Percentiles rank a stretch among this genome's conserved stretches.
phyloP scores from a whole-genome alignment of 1,284 basidiomycete species.

The Puccinia hordei region DNA sequence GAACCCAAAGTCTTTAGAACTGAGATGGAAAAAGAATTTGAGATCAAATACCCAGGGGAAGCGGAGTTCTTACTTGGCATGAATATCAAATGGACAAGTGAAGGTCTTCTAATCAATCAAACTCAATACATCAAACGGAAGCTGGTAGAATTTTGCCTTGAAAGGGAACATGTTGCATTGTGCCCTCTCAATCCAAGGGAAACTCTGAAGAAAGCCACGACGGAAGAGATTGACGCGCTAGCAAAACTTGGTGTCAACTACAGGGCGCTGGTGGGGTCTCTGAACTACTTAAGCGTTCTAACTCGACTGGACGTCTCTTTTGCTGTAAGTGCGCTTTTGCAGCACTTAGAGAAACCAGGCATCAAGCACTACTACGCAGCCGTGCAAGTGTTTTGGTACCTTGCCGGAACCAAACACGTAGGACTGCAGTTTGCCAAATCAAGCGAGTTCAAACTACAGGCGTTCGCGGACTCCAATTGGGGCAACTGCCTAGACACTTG shows the following conservation, averaged over 20 bases:
- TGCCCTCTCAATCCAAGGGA: neutral
- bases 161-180: neutral
- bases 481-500: too few relatives aligned
- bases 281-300: neutral
- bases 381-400: too few relatives aligned
- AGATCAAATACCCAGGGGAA: slow-evolving; percentile 11
- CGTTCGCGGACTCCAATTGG: too few relatives aligned
- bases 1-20: too few relatives aligned
- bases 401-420: too few relatives aligned
- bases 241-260: neutral
- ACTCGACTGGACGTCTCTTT: neutral
- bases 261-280: neutral
- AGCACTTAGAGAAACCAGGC: too few relatives aligned
- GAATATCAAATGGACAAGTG: neutral
- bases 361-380: too few relatives aligned
- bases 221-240: neutral
- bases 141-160: neutral
- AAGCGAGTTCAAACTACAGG: too few relatives aligned
- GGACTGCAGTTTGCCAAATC: too few relatives aligned
- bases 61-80: neutral
- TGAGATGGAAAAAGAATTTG: slow-evolving; percentile 4
- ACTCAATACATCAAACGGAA: slow-evolving; percentile 7
- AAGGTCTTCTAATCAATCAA: neutral
- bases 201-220: neutral
- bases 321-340: too few relatives aligned